phyloP scores from a whole-genome alignment of 2,329 filamentous ascomycete species.

The Laburnicola sp. region DNA sequence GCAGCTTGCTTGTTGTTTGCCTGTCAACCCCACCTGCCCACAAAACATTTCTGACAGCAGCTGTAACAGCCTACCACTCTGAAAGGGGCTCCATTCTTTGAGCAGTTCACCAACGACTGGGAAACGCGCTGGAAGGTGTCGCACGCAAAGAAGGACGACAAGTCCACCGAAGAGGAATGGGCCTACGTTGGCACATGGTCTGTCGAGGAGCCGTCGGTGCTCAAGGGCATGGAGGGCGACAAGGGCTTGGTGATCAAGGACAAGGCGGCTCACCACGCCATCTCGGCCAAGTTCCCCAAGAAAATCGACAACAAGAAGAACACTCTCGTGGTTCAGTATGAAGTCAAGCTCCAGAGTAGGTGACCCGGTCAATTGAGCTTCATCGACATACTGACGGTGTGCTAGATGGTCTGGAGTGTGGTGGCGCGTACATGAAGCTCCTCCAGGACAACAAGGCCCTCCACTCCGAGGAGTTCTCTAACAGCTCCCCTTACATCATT shows the following conservation, averaged over 20 bases:
- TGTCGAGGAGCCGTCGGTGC: conserved; percentile 88
- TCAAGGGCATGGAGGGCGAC: conserved; percentile 91
- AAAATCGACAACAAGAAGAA: conserved; percentile 97
- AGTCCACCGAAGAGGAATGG: conserved; percentile 82
- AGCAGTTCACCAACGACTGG: conserved; percentile 98
- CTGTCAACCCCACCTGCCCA: not conserved
- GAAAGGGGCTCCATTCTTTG: conserved; percentile 85
- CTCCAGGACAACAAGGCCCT: conserved; percentile 97
- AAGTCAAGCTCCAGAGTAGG: conserved; percentile 98
- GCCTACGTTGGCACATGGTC: conserved; percentile 96
- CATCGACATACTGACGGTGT: conserved; percentile 33
- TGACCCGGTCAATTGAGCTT: conserved; percentile 23
- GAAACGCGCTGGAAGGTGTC: conserved; percentile 91
- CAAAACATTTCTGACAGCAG: conserved; percentile 19
- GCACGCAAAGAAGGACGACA: conserved; percentile 91
- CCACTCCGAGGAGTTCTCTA: conserved; percentile 96
- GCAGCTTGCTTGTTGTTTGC: not conserved
- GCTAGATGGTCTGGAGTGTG: conserved; percentile 89
- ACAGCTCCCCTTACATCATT: conserved; percentile 96
- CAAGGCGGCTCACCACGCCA: conserved; percentile 95
- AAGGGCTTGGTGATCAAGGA: conserved; percentile 99
- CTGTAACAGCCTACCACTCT: conserved; percentile 74
- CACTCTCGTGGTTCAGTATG: conserved; percentile 96
- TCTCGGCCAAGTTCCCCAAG: conserved; percentile 97
- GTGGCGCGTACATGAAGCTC: conserved; percentile 98